Evolutionary conservation across 164 flowering plant genomes (phyloP), one percentile per base, ranked within the genome.

Genomic region (grape (Vitis vinifera)): DNA sequence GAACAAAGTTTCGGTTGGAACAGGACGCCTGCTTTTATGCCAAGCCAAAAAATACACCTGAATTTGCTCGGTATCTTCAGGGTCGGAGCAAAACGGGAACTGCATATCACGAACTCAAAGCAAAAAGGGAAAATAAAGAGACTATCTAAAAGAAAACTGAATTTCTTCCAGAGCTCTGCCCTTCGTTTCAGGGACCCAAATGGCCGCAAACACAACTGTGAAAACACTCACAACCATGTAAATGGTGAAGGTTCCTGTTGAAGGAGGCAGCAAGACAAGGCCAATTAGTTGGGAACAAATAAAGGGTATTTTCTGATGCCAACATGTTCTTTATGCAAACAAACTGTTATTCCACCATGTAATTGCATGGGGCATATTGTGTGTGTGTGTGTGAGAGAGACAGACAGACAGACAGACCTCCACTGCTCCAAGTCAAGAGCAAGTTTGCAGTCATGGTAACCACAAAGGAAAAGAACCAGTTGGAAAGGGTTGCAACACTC

Each of bases 141-240:
- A 15, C 50, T 74, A 90, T 85, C 91, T 84, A 85, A 90, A 88
- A 62, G 90, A 88, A 53, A 55, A 70, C 37, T 91, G 97, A 59
- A 91, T 89, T 72, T 91, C 97, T 79, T 91, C 97, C 11, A 91
- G 76, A 31, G 90, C 79, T 79, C 87, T 88, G 3, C 93, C 97
- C 73, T 91, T 91, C 0, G 97, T 91, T 77, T 91, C 97, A 0
- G 97, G 97, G 49, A 91, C 97, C 80, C 79, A 91, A 10, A 84
- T 61, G 58, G 73, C 23, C 70, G 85, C 93, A 73, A 91, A 91
- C 44, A 64, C 86, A 59, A 90, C 68, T 2, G 91, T 82, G 67
- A 86, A 77, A 31, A 91, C 94, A 63, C 90, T 70, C 57, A 91
- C 81, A 12, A 83, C 16, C 64, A 83, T 77, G 83, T 91, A 91